Evolutionary conservation across 306 rosid species (phyloP), one percentile per base, ranked within the genome.

Genomic region (Prunus davidiana): DNA sequence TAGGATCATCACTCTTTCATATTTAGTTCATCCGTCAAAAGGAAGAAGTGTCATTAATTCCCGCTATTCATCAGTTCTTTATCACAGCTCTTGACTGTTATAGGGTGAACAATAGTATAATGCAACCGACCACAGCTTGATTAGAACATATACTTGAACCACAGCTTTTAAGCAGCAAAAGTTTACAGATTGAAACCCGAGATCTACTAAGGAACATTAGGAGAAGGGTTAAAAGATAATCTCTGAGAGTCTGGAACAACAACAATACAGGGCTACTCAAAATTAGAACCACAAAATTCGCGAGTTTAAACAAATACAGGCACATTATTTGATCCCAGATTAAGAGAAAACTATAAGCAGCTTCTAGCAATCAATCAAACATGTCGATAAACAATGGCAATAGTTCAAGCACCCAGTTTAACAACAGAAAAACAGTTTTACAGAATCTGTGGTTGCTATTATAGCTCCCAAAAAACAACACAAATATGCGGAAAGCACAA

Each of bases 401-500:
- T 2, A 41, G 63, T 34, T 47, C 71, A 56, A 24, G 49, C 78
- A 38, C 32, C 72, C 76, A 16, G 56, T 14, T 63, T 47, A 55
- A 46, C 20, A 67, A 73, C 45, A 68, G 22, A 30, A 28, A 45
- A 20, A 34, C 56, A 56, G 79, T 76, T 86, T 25, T 22, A 52
- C 27, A 75, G 72, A 79, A 45, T 68, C 76, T 20, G 57, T 52
- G 79, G 83, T 73, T 55, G 70, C 69, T 63, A 22, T 47, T 73
- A 80, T 71, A 79, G 49, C 78, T 70, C 83, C 74, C 74, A 76
- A 61, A 28, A 38, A 67, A 41, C 61, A 67, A 24, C 69, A 28
- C 64, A 75, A 81, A 56, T 70, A 71, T 38, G 49, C 38, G 8
- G 30, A 55, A 56, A 73, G 38, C 69, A 67, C 27, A 64, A 74